Percentiles rank a stretch among this genome's conserved stretches.
These are phyloP conservation scores for Nissolia schottii DNA, from an alignment of 306 rosid genomes.

Conservation along the genomic window DNA sequence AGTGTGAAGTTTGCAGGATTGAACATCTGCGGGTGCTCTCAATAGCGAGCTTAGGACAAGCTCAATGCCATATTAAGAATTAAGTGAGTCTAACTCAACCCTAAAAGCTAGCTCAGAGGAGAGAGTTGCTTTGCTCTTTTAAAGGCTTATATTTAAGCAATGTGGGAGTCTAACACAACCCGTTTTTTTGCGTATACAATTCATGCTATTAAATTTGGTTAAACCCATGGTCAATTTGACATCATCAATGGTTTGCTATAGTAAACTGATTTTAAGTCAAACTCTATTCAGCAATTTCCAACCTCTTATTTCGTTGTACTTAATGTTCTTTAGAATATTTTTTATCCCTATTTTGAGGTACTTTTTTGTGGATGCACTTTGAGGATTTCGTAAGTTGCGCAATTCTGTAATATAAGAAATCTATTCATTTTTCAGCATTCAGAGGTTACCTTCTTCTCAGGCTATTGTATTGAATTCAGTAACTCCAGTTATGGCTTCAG, in stretches of 20 bases:
- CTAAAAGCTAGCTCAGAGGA: too few species aligned
- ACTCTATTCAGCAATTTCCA: conserved; percentile 13
- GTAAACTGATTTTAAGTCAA: neutral
- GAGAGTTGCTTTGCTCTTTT: too few species aligned
- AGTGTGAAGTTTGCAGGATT: too few species aligned
- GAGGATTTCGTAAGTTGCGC: neutral
- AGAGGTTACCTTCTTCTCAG: conserved; percentile 62
- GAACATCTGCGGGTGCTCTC: too few species aligned
- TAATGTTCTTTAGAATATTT: neutral
- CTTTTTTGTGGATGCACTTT: neutral
- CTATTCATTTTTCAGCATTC: conserved; percentile 60
- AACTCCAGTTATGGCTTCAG: conserved; percentile 72
- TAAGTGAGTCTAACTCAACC: too few species aligned
- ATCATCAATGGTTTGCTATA: neutral
- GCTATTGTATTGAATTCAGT: conserved; percentile 63
- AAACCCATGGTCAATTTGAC: conserved; percentile 1
- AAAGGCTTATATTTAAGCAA: too few species aligned
- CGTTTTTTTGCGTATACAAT: neutral
- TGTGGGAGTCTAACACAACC: too few species aligned
- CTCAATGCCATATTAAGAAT: too few species aligned
- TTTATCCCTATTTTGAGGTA: neutral
- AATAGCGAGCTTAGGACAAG: too few species aligned
- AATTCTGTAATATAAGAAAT: conserved; percentile 11
- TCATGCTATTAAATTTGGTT: neutral
- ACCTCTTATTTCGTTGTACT: neutral